Evolutionary conservation across 768 basidiomycete genomes (phyloP), one percentile per base, ranked within the genome.

Genomic region (Candolleomyces eurysporus): DNA sequence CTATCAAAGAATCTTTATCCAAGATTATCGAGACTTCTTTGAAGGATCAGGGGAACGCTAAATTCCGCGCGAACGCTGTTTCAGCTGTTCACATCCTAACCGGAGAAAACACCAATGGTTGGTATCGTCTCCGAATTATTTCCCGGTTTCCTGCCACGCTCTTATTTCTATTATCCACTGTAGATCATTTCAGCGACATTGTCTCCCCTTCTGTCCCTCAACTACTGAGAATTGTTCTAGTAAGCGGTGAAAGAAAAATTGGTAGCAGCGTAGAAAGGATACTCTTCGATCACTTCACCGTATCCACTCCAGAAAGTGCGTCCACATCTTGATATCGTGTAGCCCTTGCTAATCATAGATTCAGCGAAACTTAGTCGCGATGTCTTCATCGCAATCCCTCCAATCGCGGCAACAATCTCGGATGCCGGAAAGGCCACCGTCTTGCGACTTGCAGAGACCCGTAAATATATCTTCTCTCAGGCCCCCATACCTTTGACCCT

Each of bases 291-390:
- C 16, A 43, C 19, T 39, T 56, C 11, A 13, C 39, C 1, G 16
- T 8, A 6, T 42, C 16, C 39, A 14, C 17, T n/a, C 7, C 19
- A 36, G 54, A 56, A 43, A 56, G 54, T 56, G 13, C 11, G 54
- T 19, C 8, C 6, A 4, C 4, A 4, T 32, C 26, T 26, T 26
- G 4, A 21, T 42, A 2, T 56, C 21, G 36, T 19, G n/a, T 10
- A 39, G n/a, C 42, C 6, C 39, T 56, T 10, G 21, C 17, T 56
- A 43, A 21, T 43, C 14, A 42, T 9, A 3, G 14, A 22, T 0
- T 7, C 36, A 56, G 54, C 36, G 17, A 56, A 56, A 39, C 54
- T 56, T 36, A 56, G n/a, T 17, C 40, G 54, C 7, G 54, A 56
- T 4, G 54, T 56, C 10, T 13, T 56, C 4, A 39, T 36, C 13